phyloP scores from a whole-genome alignment of 805 yeast genomes.

The Huiozyma naganishii region DNA sequence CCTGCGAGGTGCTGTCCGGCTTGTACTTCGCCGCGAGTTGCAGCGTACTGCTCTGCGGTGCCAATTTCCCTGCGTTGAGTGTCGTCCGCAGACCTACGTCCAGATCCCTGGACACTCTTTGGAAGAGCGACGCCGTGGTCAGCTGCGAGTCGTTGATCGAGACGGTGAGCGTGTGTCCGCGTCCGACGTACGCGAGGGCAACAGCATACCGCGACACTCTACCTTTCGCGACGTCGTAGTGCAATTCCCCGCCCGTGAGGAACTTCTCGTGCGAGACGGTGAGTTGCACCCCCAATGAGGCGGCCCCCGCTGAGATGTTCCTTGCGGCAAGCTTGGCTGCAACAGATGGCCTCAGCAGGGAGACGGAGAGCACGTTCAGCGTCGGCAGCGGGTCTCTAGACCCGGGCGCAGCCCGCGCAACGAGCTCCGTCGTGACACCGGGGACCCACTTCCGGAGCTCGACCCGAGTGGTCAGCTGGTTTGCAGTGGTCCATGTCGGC shows the following conservation, averaged over 20 bases:
- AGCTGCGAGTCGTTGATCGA: slow-evolving; percentile 80
- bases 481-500: neutral
- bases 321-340: slow-evolving; percentile 91
- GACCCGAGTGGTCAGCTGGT: slow-evolving; percentile 38
- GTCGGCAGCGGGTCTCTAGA: slow-evolving; percentile 20
- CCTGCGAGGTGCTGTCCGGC: slow-evolving; percentile 77
- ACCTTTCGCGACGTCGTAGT: slow-evolving; percentile 90
- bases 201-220: slow-evolving; percentile 88
- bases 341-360: slow-evolving; percentile 78
- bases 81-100: slow-evolving; percentile 98
- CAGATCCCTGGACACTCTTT: slow-evolving; percentile 79
- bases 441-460: slow-evolving; percentile 89
- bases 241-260: slow-evolving; percentile 94
- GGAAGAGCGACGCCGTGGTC: slow-evolving; percentile 93
- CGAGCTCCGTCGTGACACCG: slow-evolving; percentile 87
- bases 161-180: slow-evolving; percentile 60
- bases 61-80: slow-evolving; percentile 64
- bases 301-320: slow-evolving; percentile 68
- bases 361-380: slow-evolving; percentile 41
- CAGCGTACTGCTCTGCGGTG: slow-evolving; percentile 61
- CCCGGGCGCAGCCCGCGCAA: slow-evolving; percentile 82
- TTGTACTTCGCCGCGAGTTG: slow-evolving; percentile 94
- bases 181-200: slow-evolving; percentile 86
- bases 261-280: slow-evolving; percentile 93
- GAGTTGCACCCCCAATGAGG: slow-evolving; percentile 82